phyloP scores from a whole-genome alignment of 176 grass and related monocot genomes.

The Avena atlantica region DNA sequence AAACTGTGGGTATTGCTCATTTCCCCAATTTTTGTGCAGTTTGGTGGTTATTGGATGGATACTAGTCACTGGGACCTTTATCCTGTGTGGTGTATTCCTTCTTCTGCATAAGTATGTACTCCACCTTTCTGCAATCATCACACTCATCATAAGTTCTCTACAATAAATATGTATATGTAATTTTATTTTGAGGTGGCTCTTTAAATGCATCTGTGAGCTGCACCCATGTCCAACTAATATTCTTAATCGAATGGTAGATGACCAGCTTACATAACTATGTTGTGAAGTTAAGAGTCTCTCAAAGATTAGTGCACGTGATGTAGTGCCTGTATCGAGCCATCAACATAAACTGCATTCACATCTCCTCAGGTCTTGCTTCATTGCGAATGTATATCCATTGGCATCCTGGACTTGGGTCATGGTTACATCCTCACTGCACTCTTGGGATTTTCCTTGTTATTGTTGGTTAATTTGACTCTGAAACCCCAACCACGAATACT shows the following conservation, averaged over 20 bases:
- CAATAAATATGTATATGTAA: background rate
- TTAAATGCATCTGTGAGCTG: background rate
- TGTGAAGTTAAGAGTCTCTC: background rate
- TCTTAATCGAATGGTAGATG: background rate
- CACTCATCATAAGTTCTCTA: background rate
- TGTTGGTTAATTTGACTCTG: slow-evolving; percentile 13
- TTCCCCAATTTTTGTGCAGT: slow-evolving; percentile 51
- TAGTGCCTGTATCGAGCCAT: background rate
- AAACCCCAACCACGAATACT: background rate
- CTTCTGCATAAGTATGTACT: slow-evolving; percentile 88
- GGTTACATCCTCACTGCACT: background rate
- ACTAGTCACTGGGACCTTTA: slow-evolving; percentile 89
- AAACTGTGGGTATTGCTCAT: background rate
- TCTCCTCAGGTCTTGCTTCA: background rate
- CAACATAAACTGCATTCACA: background rate
- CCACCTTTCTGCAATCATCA: background rate
- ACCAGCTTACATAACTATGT: background rate
- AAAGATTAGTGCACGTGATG: slow-evolving; percentile 1
- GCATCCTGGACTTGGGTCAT: slow-evolving; percentile 15
- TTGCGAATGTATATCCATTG: slow-evolving; percentile 8
- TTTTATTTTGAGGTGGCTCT: background rate
- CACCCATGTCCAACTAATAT: background rate
- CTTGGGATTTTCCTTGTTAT: background rate
- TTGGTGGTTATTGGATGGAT: slow-evolving; percentile 92
- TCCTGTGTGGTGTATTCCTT: slow-evolving; percentile 90